phyloP scores from a whole-genome alignment of 345 rosid species.

The Hypericum androsaemum region DNA sequence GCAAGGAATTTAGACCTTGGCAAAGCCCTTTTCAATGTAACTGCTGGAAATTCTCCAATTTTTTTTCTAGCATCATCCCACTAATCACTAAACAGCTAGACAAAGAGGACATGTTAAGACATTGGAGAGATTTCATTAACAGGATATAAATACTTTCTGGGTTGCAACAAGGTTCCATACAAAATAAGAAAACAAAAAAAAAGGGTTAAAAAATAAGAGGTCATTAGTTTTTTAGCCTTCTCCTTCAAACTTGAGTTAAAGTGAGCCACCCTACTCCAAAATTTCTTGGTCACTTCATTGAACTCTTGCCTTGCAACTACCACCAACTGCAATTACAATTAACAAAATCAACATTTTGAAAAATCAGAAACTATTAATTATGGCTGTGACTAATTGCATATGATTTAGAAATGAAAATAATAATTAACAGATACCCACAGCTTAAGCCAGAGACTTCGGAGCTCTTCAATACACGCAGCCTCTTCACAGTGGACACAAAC shows the following conservation, averaged over 20 bases:
- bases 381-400: too few species aligned
- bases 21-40: too few species aligned
- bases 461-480: slow-evolving; percentile 37
- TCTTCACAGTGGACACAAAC: slow-evolving; percentile 38
- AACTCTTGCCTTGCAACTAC: slow-evolving; percentile 30
- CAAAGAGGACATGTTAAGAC: too few species aligned
- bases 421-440: slow-evolving; percentile 12
- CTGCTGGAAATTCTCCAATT: too few species aligned
- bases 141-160: too few species aligned
- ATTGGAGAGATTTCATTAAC: too few species aligned
- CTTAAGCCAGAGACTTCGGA: slow-evolving; percentile 9
- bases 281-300: slow-evolving; percentile 5
- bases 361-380: too few species aligned
- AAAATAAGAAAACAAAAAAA: slow-evolving; percentile 14
- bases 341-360: background rate
- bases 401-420: too few species aligned
- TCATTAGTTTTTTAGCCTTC: slow-evolving; percentile 6
- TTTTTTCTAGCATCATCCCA: too few species aligned
- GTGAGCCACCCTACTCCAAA: slow-evolving; percentile 16
- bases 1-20: too few species aligned
- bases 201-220: slow-evolving; percentile 11
- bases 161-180: slow-evolving; percentile 9
- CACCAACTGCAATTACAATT: slow-evolving; percentile 9
- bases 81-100: too few species aligned
- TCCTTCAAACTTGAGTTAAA: slow-evolving; percentile 14